These are phyloP conservation scores for Trametes maxima DNA, from an alignment of 768 basidiomycete species.

Conservation along the genomic window DNA sequence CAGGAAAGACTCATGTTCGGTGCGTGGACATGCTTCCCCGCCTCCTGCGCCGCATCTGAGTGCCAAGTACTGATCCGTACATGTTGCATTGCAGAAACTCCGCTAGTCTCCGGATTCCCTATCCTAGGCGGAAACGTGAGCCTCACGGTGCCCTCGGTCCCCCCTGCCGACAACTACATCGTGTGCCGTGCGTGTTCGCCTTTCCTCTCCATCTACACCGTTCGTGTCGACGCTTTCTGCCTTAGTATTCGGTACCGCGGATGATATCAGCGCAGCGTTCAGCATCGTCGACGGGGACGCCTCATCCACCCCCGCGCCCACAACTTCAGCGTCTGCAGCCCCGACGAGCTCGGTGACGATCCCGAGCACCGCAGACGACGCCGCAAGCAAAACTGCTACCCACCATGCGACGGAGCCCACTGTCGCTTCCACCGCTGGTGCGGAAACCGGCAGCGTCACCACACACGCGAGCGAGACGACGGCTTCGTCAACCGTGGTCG, in stretches of 20 bases:
- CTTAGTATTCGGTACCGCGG: constrained; percentile 51
- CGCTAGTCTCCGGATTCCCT: constrained; percentile 45
- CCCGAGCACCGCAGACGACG: background rate
- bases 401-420: too few relatives aligned
- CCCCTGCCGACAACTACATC: constrained; percentile 44
- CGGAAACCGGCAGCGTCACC: too few relatives aligned
- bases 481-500: too few relatives aligned
- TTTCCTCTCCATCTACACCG: background rate
- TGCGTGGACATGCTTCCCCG: constrained; percentile 33
- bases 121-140: constrained; percentile 42
- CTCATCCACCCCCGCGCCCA: constrained; percentile 1
- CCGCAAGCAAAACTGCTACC: too few relatives aligned
- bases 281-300: constrained; percentile 28
- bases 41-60: background rate
- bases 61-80: background rate
- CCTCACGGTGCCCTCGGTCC: constrained; percentile 43
- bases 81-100: constrained; percentile 37
- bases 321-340: background rate
- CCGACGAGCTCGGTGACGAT: background rate
- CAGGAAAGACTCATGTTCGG: constrained; percentile 54
- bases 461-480: too few relatives aligned
- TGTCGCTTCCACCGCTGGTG: too few relatives aligned
- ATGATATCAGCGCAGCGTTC: constrained; percentile 35
- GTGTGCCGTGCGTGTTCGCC: constrained; percentile 42
- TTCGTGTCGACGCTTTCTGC: background rate